A percentile compares a stretch with the other conserved stretches of the same genome.
Evolutionary conservation across 331 rosid genomes (phyloP).

Genomic region (Pyracantha coccinea): DNA sequence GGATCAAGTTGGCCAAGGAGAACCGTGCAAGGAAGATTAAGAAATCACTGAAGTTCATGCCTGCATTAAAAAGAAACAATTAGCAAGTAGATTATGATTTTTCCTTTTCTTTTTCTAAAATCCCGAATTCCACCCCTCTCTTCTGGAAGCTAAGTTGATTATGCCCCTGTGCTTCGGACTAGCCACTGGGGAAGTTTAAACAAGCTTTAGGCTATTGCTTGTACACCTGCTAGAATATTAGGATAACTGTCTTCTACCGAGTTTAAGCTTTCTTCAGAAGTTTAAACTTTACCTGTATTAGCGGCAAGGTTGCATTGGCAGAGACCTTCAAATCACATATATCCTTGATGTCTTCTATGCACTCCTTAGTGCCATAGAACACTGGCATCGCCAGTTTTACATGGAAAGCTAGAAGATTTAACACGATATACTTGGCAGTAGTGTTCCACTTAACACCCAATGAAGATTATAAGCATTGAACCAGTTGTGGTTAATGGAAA

Average conservation of each 20-base stretch:
- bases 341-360: slow-evolving; percentile 88
- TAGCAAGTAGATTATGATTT: background rate
- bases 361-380: slow-evolving; percentile 34
- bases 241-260: background rate
- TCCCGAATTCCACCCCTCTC: background rate
- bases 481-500: slow-evolving; percentile 95
- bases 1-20: slow-evolving; percentile 47
- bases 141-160: background rate
- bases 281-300: slow-evolving; percentile 60
- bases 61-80: slow-evolving; percentile 36
- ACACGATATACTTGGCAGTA: background rate
- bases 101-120: background rate
- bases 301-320: slow-evolving; percentile 96
- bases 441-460: slow-evolving; percentile 58
- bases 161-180: background rate
- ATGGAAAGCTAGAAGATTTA: background rate
- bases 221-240: too few species aligned
- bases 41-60: slow-evolving; percentile 87
- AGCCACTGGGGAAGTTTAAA: background rate
- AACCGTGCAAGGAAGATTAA: slow-evolving; percentile 46
- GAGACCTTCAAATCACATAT: slow-evolving; percentile 84
- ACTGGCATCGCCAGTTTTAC: background rate
- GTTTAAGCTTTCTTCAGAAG: background rate
- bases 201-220: background rate
- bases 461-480: slow-evolving; percentile 69